Conservation (phyloP, 1,284 basidiomycete genomes). For the Ganoderma lingzhi region DNA sequence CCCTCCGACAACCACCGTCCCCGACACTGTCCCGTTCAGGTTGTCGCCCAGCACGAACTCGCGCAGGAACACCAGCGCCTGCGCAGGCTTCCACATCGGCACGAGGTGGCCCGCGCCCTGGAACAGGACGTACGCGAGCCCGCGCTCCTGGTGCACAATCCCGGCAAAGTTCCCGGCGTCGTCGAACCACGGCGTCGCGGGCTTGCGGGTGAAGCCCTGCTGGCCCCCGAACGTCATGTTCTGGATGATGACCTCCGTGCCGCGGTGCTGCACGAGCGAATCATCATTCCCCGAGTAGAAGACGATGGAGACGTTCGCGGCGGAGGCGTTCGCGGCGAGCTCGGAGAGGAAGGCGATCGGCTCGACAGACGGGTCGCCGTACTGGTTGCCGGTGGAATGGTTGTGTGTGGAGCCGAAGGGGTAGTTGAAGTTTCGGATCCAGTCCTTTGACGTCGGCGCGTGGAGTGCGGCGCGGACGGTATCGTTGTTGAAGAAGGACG, state of each 20-base stretch:
- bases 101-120: conserved; percentile 42
- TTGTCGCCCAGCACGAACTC: conserved; percentile 44
- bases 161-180: conserved; percentile 41
- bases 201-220: conserved; percentile 69
- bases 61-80: conserved; percentile 43
- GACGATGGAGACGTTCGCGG: conserved; percentile 38
- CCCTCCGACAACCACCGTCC: conserved; percentile 53
- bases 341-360: conserved; percentile 43
- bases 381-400: conserved; percentile 34
- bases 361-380: conserved; percentile 52
- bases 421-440: conserved; percentile 56
- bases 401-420: conserved; percentile 52
- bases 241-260: conserved; percentile 60
- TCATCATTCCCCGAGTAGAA: conserved; percentile 45
- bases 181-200: conserved; percentile 61
- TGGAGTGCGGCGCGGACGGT: conserved; percentile 65
- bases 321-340: conserved; percentile 39
- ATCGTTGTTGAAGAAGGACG: conserved; percentile 67
- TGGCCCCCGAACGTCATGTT: conserved; percentile 62
- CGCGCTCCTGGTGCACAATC: conserved; percentile 45
- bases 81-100: conserved; percentile 41
- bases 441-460: conserved; percentile 67
- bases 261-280: conserved; percentile 37
- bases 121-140: conserved; percentile 43
- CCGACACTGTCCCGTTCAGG: conserved; percentile 38